A percentile compares a stretch with the other conserved stretches of the same genome.
Evolutionary conservation across 1,139 yeast genomes (phyloP).

Genomic region (Saccharomyces pastorianus): DNA sequence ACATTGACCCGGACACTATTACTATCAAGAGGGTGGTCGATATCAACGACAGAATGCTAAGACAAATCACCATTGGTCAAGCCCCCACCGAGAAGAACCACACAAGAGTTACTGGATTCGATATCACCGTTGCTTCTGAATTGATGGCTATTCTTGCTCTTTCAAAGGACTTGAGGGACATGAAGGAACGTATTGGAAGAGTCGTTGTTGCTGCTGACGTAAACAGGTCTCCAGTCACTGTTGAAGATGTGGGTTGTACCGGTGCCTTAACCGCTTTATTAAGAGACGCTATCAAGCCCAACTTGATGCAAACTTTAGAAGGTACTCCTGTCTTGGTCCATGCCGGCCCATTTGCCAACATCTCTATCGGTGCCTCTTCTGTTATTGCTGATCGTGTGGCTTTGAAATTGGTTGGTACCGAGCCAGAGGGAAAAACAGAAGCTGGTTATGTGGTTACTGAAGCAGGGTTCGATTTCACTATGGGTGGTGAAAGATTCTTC

Average conservation of each 20-base stretch:
- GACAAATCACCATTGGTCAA: constrained; percentile 87
- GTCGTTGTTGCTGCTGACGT: constrained; percentile 84
- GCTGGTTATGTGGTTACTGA: constrained; percentile 72
- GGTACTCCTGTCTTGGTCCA: constrained; percentile 98
- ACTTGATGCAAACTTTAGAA: constrained; percentile 94
- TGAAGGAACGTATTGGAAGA: constrained; percentile 83
- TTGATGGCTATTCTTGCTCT: constrained; percentile 97
- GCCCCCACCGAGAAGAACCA: constrained; percentile 93
- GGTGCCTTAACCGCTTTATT: constrained; percentile 94
- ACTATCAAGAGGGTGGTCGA: constrained; percentile 97
- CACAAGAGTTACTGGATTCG: constrained; percentile 87
- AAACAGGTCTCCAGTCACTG: constrained; percentile 83
- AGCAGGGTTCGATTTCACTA: constrained; percentile 80
- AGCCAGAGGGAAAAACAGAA: constrained; percentile 42
- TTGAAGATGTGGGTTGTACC: constrained; percentile 94
- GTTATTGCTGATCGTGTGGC: constrained; percentile 95
- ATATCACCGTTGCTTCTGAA: constrained; percentile 94
- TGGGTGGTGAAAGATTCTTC: constrained; percentile 84
- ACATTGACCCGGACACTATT: constrained; percentile 87
- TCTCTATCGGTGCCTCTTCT: constrained; percentile 93
- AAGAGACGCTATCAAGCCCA: constrained; percentile 96
- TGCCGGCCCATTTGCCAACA: constrained; percentile 98
- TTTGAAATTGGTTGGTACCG: constrained; percentile 79
- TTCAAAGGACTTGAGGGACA: constrained; percentile 68
- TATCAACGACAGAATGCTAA: constrained; percentile 85